Evolutionary conservation across 106 monocot genomes (phyloP).

Genomic region (Posidonia australis): DNA sequence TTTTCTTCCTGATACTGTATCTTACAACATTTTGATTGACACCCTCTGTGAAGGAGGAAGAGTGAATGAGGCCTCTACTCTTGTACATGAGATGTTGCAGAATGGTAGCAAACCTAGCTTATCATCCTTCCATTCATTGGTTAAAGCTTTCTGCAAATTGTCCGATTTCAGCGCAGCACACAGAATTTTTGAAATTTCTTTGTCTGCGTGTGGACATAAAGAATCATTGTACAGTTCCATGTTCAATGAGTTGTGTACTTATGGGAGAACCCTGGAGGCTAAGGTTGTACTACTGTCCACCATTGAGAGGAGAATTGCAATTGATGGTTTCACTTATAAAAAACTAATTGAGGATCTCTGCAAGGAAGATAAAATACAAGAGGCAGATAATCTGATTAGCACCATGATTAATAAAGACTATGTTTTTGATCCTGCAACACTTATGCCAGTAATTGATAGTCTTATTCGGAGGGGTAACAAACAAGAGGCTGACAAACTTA

Average conservation of each 20-base stretch:
- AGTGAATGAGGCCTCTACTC: conserved; percentile 43
- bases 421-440: conserved; percentile 63
- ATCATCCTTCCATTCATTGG: conserved; percentile 63
- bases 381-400: conserved; percentile 42
- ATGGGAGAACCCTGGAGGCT: conserved; percentile 51
- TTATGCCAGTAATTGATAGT: conserved; percentile 76
- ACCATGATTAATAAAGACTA: conserved; percentile 40
- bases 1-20: conserved; percentile 37
- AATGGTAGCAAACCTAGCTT: conserved; percentile 44
- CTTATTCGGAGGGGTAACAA: conserved; percentile 54
- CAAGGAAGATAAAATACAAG: conserved; percentile 46
- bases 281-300: conserved; percentile 40
- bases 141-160: conserved; percentile 47
- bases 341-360: conserved; percentile 59
- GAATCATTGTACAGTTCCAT: conserved; percentile 56
- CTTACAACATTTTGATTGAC: conserved; percentile 62
- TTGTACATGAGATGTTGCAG: conserved; percentile 66
- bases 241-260: conserved; percentile 48
- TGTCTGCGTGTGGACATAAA: conserved; percentile 46
- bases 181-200: conserved; percentile 38
- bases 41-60: conserved; percentile 48
- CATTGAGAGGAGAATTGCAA: conserved; percentile 36
- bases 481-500: conserved; percentile 56
- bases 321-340: conserved; percentile 51
- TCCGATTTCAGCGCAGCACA: conserved; percentile 54